Conservation (phyloP, 345 rosid genomes). For the Gossypium raimondii region DNA sequence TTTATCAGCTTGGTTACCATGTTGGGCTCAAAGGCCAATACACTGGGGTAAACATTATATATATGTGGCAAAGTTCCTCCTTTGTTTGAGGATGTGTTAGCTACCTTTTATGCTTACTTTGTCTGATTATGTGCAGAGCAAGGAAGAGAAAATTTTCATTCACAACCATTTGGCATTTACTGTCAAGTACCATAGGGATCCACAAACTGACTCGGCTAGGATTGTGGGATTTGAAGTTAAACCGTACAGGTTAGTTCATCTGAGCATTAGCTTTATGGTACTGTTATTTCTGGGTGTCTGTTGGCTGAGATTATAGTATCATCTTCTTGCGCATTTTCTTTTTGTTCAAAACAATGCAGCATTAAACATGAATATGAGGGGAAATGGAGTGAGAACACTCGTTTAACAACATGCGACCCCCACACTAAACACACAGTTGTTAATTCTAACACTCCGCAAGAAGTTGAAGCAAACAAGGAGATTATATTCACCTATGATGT, state of each 20-base stretch:
- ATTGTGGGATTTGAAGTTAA: constrained; percentile 98
- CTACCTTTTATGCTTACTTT: constrained; percentile 19
- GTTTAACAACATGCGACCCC: constrained; percentile 83
- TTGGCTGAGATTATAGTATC: background rate
- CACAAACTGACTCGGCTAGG: constrained; percentile 69
- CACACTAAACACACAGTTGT: constrained; percentile 66
- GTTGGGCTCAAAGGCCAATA: constrained; percentile 90
- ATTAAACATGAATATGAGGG: constrained; percentile 85
- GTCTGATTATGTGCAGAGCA: constrained; percentile 40
- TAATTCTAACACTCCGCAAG: constrained; percentile 88
- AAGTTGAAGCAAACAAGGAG: constrained; percentile 71
- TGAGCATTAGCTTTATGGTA: background rate
- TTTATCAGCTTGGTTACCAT: constrained; percentile 88
- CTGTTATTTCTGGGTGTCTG: background rate
- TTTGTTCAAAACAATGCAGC: constrained; percentile 31
- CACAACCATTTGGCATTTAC: constrained; percentile 87
- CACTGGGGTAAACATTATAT: constrained; percentile 59
- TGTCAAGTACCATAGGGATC: constrained; percentile 80
- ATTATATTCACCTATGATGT: constrained; percentile 87
- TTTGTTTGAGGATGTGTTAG: constrained; percentile 1
- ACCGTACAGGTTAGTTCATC: constrained; percentile 64
- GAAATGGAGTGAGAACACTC: constrained; percentile 64
- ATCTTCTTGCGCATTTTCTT: background rate
- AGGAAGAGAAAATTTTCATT: constrained; percentile 80
- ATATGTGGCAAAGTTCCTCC: background rate